These are phyloP conservation scores for Aspergillus awamori DNA, from an alignment of 2,329 filamentous ascomycete species.

Conservation along the genomic window DNA sequence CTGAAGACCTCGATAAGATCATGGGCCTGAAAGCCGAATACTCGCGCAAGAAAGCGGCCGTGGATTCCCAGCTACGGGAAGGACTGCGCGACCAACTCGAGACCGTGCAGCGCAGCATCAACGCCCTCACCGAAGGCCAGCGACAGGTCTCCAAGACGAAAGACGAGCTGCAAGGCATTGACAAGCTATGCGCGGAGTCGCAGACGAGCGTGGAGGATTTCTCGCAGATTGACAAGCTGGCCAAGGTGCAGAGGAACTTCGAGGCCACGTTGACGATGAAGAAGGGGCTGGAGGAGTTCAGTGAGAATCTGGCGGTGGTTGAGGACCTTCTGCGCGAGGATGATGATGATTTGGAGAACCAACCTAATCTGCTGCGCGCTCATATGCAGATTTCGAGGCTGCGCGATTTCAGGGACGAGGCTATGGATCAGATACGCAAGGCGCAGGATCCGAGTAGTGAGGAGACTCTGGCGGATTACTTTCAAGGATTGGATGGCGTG, in stretches of 20 bases:
- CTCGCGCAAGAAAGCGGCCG: conserved; percentile 85
- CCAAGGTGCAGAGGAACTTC: conserved; percentile 79
- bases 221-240: conserved; percentile 70
- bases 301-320: conserved; percentile 72
- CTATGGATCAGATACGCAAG: conserved; percentile 90
- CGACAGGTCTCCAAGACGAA: conserved; percentile 90
- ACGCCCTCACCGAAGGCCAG: conserved; percentile 83
- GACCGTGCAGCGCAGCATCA: conserved; percentile 92
- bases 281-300: conserved; percentile 83
- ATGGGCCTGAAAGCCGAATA: conserved; percentile 87
- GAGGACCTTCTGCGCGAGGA: conserved; percentile 80
- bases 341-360: conserved; percentile 81
- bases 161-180: conserved; percentile 98
- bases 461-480: conserved; percentile 85
- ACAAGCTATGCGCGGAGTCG: conserved; percentile 93
- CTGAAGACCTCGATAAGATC: conserved; percentile 97
- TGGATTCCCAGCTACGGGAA: conserved; percentile 86
- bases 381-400: conserved; percentile 92
- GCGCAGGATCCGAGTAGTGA: conserved; percentile 74
- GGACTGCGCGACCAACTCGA: conserved; percentile 91
- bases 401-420: conserved; percentile 91
- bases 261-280: conserved; percentile 93
- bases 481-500: conserved; percentile 79
- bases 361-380: conserved; percentile 85
- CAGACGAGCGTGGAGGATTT: conserved; percentile 98